phyloP scores from a whole-genome alignment of 148 eudicot species.

The Polygonum aviculare region DNA sequence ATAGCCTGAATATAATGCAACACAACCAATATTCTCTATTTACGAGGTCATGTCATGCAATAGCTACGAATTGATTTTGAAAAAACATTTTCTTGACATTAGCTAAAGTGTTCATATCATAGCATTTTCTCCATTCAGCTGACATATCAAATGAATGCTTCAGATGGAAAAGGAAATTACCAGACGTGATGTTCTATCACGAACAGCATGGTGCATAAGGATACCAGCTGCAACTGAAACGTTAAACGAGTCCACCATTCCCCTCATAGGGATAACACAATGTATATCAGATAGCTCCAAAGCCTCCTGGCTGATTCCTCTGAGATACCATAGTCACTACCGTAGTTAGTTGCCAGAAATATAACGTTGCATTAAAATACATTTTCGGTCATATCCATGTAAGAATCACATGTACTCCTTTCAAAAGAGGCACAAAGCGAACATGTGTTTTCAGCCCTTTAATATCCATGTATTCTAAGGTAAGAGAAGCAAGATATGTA shows the following conservation, averaged over 20 bases:
- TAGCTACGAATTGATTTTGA: not conserved
- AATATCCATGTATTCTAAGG: not conserved
- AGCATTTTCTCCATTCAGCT: not conserved
- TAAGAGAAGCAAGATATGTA: not conserved
- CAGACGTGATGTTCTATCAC: constrained; percentile 77
- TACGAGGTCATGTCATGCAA: not conserved
- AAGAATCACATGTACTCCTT: not conserved
- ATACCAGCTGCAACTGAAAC: constrained; percentile 97
- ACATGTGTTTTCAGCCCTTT: not conserved
- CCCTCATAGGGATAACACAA: constrained; percentile 92
- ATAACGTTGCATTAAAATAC: not conserved
- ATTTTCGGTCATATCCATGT: not conserved
- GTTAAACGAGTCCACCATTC: constrained; percentile 97
- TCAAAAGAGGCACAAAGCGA: not conserved
- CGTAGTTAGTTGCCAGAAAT: not conserved
- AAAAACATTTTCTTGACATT: not conserved
- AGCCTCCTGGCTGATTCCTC: constrained; percentile 86
- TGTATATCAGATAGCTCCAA: constrained; percentile 64
- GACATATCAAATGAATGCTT: not conserved
- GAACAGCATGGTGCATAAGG: constrained; percentile 94
- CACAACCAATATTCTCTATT: not conserved
- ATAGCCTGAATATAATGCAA: not conserved
- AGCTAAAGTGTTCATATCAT: not conserved
- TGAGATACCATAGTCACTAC: constrained; percentile 19
- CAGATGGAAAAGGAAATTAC: constrained; percentile 25